A percentile compares a stretch with the other conserved stretches of the same genome.
Conservation (phyloP, 2,329 filamentous ascomycete genomes). For the Ciborinia camelliae region DNA sequence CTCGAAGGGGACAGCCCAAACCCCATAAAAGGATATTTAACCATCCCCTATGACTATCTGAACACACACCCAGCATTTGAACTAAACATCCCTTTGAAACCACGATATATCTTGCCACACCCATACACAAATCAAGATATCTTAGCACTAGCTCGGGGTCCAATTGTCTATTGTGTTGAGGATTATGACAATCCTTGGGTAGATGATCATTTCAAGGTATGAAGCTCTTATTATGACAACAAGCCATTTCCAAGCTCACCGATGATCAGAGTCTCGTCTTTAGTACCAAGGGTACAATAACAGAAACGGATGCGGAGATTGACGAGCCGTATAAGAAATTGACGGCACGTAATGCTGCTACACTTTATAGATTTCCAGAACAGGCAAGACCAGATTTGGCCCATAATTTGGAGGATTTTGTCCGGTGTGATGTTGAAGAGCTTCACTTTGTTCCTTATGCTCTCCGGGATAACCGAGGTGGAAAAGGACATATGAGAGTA, state of each 20-base stretch:
- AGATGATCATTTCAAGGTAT: slow-evolving; percentile 50
- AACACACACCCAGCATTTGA: slow-evolving; percentile 43
- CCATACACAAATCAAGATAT: slow-evolving; percentile 55
- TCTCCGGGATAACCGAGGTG: slow-evolving; percentile 52
- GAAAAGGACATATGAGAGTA: slow-evolving; percentile 42
- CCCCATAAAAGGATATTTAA: slow-evolving; percentile 48
- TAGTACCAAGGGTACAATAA: slow-evolving; percentile 23
- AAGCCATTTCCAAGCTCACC: not conserved
- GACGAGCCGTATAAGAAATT: slow-evolving; percentile 29
- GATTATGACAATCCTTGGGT: slow-evolving; percentile 57
- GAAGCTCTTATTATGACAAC: not conserved
- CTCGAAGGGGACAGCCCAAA: slow-evolving; percentile 4
- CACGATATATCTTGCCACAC: slow-evolving; percentile 51
- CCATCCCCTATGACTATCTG: slow-evolving; percentile 43
- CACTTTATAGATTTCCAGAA: slow-evolving; percentile 18
- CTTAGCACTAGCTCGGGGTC: slow-evolving; percentile 52
- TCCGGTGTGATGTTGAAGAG: slow-evolving; percentile 27
- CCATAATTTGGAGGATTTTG: slow-evolving; percentile 11
- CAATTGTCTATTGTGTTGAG: slow-evolving; percentile 59
- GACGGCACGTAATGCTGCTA: slow-evolving; percentile 25
- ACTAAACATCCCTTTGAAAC: slow-evolving; percentile 46
- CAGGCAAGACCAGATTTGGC: not conserved
- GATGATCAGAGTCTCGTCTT: slow-evolving; percentile 22
- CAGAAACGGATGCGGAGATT: slow-evolving; percentile 22
- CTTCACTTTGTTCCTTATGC: slow-evolving; percentile 54